These are phyloP conservation scores for Aspergillus vadensis DNA, from an alignment of 2,329 filamentous ascomycete species.

Conservation along the genomic window DNA sequence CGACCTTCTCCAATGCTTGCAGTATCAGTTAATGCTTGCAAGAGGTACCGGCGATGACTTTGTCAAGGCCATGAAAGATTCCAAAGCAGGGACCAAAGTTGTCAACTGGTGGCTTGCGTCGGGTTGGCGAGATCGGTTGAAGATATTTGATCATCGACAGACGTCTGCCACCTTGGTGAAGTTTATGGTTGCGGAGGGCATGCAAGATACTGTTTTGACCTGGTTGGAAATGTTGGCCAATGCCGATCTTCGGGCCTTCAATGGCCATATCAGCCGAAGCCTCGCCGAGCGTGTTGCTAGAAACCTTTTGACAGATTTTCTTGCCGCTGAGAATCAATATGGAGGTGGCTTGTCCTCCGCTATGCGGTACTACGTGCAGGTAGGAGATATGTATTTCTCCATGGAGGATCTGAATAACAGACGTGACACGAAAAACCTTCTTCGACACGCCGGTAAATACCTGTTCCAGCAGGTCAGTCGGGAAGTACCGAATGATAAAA, in stretches of 20 bases:
- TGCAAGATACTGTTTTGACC: conserved; percentile 35
- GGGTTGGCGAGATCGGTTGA: conserved; percentile 30
- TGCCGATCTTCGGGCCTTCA: conserved; percentile 28
- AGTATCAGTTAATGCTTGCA: conserved; percentile 36
- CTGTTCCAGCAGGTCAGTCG: conserved; percentile 31
- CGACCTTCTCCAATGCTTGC: conserved; percentile 33
- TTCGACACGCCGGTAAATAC: conserved; percentile 29
- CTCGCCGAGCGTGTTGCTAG: conserved; percentile 18
- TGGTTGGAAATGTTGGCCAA: conserved; percentile 39
- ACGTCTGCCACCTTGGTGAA: conserved; percentile 34
- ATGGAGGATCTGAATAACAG: conserved; percentile 8
- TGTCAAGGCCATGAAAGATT: conserved; percentile 35
- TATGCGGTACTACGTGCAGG: conserved; percentile 33
- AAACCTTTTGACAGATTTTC: conserved; percentile 36
- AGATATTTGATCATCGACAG: conserved; percentile 33
- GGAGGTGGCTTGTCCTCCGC: conserved; percentile 37
- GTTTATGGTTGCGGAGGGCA: conserved; percentile 43
- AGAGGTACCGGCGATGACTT: conserved; percentile 23
- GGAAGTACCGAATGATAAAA: conserved; percentile 22
- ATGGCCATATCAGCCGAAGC: conserved; percentile 27
- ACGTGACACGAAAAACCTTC: conserved; percentile 18
- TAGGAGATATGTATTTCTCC: conserved; percentile 26
- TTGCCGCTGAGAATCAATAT: conserved; percentile 37
- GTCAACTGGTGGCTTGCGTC: conserved; percentile 46
- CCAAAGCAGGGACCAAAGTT: conserved; percentile 37